Evolutionary conservation across 2,329 filamentous ascomycete genomes (phyloP).

Genomic region (Leptosphaerulina australis): DNA sequence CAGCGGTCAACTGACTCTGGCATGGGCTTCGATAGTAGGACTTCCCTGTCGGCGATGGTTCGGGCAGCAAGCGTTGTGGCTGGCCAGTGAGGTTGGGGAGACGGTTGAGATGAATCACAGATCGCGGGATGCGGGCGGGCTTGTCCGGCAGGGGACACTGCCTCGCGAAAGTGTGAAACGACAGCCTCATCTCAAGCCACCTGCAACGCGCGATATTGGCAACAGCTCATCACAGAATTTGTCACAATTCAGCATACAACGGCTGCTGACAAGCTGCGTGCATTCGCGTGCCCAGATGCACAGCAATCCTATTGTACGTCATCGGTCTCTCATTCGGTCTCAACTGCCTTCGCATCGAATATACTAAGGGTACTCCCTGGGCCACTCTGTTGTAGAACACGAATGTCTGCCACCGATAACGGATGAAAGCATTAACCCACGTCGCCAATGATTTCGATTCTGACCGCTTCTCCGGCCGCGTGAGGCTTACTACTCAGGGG

Average conservation of each 20-base stretch:
- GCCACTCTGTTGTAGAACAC: slow-evolving; percentile 13
- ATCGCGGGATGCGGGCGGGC: slow-evolving; percentile 17
- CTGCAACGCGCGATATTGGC: slow-evolving; percentile 34
- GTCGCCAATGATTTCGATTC: slow-evolving; percentile 6
- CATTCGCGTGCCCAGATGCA: slow-evolving; percentile 10
- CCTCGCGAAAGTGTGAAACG: slow-evolving; percentile 11
- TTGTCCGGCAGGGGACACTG: slow-evolving; percentile 9
- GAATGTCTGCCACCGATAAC: slow-evolving; percentile 9
- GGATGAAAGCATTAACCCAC: slow-evolving; percentile 30
- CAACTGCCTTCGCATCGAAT: slow-evolving; percentile 16
- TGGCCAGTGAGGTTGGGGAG: slow-evolving; percentile 18
- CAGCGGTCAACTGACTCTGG: slow-evolving; percentile 24
- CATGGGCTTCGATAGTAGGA: slow-evolving; percentile 24
- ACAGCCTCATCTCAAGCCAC: slow-evolving; percentile 32
- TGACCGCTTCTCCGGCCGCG: slow-evolving; percentile 38
- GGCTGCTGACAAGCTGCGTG: slow-evolving; percentile 27
- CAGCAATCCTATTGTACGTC: slow-evolving; percentile 13
- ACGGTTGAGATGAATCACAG: slow-evolving; percentile 14
- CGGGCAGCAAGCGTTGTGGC: slow-evolving; percentile 24
- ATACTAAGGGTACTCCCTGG: slow-evolving; percentile 17
- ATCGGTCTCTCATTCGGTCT: slow-evolving; percentile 15
- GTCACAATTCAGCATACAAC: slow-evolving; percentile 10
- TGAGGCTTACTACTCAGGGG: slow-evolving; percentile 22
- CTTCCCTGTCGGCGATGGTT: slow-evolving; percentile 21
- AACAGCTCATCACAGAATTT: slow-evolving; percentile 22